A percentile compares a stretch with the other conserved stretches of the same genome.
These are phyloP conservation scores for Globisporangium recalcitrans DNA, from an alignment of 352 stramenopile genomes.

Conservation along the genomic window DNA sequence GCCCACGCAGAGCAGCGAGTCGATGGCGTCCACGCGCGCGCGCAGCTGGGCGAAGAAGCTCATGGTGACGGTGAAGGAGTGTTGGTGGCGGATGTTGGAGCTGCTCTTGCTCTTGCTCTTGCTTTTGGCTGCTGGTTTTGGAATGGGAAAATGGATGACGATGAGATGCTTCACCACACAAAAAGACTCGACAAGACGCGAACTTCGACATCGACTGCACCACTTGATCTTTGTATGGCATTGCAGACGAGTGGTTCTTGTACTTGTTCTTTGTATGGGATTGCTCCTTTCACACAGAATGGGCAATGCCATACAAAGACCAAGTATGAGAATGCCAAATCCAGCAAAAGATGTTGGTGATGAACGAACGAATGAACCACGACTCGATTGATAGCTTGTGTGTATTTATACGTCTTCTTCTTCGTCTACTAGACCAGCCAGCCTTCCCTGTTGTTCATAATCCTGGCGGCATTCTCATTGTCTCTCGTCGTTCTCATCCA, in stretches of 20 bases:
- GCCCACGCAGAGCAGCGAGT: constrained; percentile 97
- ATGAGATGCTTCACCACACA: constrained; percentile 1
- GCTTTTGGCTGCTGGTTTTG: constrained; percentile 5
- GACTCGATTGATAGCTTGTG: no score
- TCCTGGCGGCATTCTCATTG: not conserved
- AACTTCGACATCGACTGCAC: not conserved
- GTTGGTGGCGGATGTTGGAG: not conserved
- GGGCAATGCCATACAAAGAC: no score
- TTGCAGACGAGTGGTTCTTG: no score
- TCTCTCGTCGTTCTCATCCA: no score
- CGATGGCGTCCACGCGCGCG: constrained; percentile 76
- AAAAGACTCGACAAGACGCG: not conserved
- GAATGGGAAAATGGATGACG: not conserved
- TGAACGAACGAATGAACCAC: no score
- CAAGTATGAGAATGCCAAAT: no score
- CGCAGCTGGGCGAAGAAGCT: constrained; percentile 90
- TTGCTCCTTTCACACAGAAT: no score
- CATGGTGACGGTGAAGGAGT: constrained; percentile 15
- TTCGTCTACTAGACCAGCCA: no score
- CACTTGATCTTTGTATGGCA: no score
- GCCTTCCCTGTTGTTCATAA: not conserved
- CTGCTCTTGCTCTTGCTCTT: not conserved
- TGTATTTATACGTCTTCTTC: no score
- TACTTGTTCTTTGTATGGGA: no score
- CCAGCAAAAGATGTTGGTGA: no score